A percentile compares a stretch with the other conserved stretches of the same genome.
Conservation (phyloP, 2,329 filamentous ascomycete genomes). For the Mycogone perniciosa region DNA sequence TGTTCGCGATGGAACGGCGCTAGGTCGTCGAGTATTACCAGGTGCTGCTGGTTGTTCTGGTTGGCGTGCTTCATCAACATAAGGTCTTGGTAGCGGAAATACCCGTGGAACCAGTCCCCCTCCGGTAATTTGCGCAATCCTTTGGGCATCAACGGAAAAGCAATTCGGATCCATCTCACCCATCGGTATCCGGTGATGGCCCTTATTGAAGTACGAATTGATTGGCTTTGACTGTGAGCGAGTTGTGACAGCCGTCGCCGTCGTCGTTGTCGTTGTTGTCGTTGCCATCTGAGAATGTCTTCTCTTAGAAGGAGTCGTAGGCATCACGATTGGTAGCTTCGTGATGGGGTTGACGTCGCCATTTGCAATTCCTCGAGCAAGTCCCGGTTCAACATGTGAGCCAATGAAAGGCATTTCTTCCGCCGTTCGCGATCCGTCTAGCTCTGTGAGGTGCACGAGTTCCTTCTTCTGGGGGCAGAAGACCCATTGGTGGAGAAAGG, state of each 20-base stretch:
- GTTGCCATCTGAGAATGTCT: conserved; percentile 33
- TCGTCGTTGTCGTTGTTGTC: conserved; percentile 14
- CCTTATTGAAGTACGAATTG: conserved; percentile 48
- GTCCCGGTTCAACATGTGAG: conserved; percentile 57
- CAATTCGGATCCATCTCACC: conserved; percentile 59
- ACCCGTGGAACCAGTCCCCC: conserved; percentile 48
- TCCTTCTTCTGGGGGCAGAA: conserved; percentile 70
- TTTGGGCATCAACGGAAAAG: conserved; percentile 46
- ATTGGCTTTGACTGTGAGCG: conserved; percentile 43
- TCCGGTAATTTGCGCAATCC: conserved; percentile 42
- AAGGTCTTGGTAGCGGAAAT: conserved; percentile 53
- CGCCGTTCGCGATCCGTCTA: conserved; percentile 55
- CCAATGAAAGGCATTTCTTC: conserved; percentile 80
- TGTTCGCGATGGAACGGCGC: conserved; percentile 20
- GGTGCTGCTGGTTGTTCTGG: conserved; percentile 12
- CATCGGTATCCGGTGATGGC: conserved; percentile 46
- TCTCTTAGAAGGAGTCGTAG: conserved; percentile 36
- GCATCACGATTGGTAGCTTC: conserved; percentile 56
- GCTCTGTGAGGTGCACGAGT: conserved; percentile 68
- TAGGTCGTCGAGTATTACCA: conserved; percentile 11
- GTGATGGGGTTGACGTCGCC: conserved; percentile 89
- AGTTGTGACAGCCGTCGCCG: conserved; percentile 10
- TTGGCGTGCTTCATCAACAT: conserved; percentile 37
- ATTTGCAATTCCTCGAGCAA: conserved; percentile 67
- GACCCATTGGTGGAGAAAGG: conserved; percentile 90